Evolutionary conservation across 352 stramenopile species (phyloP), one percentile per base, ranked within the genome.

Genomic region (Thalassiosira mediterranea): DNA sequence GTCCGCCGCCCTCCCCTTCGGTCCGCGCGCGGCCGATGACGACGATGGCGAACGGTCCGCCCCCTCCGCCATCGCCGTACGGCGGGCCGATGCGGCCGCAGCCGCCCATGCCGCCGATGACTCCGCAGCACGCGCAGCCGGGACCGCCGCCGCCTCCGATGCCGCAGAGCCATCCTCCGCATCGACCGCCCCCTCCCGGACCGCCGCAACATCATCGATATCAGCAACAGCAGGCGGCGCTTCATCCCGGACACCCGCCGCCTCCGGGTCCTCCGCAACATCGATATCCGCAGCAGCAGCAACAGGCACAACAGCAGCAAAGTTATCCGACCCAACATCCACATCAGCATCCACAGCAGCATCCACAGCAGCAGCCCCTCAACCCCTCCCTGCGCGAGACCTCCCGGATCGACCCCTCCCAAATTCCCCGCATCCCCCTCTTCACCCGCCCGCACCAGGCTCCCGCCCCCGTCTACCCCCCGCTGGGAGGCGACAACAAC

Each of bases 391-490:
- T 31, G 28, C 25, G 26, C 17, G 23, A 21, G 26, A 28, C 52
- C 34, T 0, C 42, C 17, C 40, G 29, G 54, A 86, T 86, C 25
- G 72, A 86, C 37, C 72, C 73, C 23, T 63, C 63, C 4, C 65
- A 84, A 76, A 77, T 82, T 51, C 65, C 69, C 19, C 74, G 67
- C n/a, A 74, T 78, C 53, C 82, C 66, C 4, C 73, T 77, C 19
- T 84, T 78, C 62, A 88, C 77, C 28, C 61, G 69, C 15, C 65
- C 75, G 15, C 61, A 72, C 51, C 60, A 70, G 21, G 61, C 72
- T 32, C 64, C 66, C 7, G 47, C 76, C n/a, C 62, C 59, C 2
- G 64, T 84, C 29, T 84, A 84, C 44, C 70, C 64, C 19, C 23
- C 28, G 21, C 48, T 25, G 38, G 28, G n/a, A 37, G 70, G 13